These are phyloP conservation scores for Saccharomycopsis babjevae DNA, from an alignment of 805 yeast genomes.

Conservation along the genomic window DNA sequence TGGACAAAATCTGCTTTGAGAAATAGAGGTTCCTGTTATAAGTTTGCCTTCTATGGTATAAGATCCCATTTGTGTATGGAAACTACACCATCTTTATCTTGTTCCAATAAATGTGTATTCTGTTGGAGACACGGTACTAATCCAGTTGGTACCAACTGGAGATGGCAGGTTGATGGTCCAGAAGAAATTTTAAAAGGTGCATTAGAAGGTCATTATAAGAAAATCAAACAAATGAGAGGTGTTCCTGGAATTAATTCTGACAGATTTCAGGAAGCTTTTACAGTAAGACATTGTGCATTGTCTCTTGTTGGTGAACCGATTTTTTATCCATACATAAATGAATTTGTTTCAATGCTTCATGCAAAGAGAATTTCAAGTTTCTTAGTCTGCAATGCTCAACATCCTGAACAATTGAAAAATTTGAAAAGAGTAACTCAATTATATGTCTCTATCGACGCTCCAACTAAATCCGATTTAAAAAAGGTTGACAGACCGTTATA, in stretches of 20 bases:
- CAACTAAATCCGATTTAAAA: slow-evolving; percentile 71
- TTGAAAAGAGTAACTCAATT: slow-evolving; percentile 77
- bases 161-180: slow-evolving; percentile 93
- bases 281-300: slow-evolving; percentile 83
- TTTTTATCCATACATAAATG: slow-evolving; percentile 83
- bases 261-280: slow-evolving; percentile 83
- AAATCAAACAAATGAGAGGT: slow-evolving; percentile 90
- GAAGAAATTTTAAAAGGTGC: slow-evolving; percentile 80
- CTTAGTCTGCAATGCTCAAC: slow-evolving; percentile 92
- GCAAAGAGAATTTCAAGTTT: slow-evolving; percentile 73
- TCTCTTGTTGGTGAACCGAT: slow-evolving; percentile 94
- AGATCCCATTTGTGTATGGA: slow-evolving; percentile 91
- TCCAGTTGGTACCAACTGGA: slow-evolving; percentile 92
- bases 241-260: slow-evolving; percentile 90
- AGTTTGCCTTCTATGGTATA: slow-evolving; percentile 86
- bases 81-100: slow-evolving; percentile 85
- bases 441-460: slow-evolving; percentile 89
- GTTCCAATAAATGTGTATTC: slow-evolving; percentile 91
- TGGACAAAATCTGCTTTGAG: slow-evolving; percentile 94
- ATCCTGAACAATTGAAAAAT: slow-evolving; percentile 69
- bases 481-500: slow-evolving; percentile 82
- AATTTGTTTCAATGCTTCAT: slow-evolving; percentile 72
- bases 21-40: slow-evolving; percentile 91
- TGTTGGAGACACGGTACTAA: slow-evolving; percentile 98
- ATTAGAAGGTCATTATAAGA: slow-evolving; percentile 76